phyloP scores from a whole-genome alignment of 2,329 filamentous ascomycete species.

The Trichoderma koningii region DNA sequence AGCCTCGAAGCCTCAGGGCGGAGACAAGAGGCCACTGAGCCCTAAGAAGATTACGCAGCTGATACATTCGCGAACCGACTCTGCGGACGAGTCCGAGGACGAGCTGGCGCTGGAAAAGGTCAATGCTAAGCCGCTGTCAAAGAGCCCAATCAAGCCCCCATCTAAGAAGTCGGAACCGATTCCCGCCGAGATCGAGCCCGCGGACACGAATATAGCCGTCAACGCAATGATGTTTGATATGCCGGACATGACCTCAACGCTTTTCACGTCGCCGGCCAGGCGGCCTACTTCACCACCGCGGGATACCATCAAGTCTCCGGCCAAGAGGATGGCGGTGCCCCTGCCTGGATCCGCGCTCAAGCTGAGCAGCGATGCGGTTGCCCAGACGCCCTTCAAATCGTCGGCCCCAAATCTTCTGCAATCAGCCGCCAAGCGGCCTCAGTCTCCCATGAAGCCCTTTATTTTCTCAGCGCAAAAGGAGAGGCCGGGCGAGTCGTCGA shows the following conservation, averaged over 20 bases:
- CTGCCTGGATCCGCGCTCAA: slow-evolving; percentile 42
- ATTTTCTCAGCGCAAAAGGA: slow-evolving; percentile 36
- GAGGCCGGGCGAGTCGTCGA: slow-evolving; percentile 42
- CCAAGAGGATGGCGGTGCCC: slow-evolving; percentile 46
- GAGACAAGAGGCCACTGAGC: slow-evolving; percentile 56
- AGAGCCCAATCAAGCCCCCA: slow-evolving; percentile 28
- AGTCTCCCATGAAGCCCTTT: slow-evolving; percentile 48
- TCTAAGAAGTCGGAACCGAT: slow-evolving; percentile 13
- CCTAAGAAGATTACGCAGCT: slow-evolving; percentile 67
- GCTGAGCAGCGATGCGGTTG: slow-evolving; percentile 28
- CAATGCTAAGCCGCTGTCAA: slow-evolving; percentile 49
- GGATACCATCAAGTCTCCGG: slow-evolving; percentile 58
- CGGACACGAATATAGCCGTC: slow-evolving; percentile 30
- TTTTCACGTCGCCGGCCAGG: slow-evolving; percentile 59
- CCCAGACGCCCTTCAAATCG: slow-evolving; percentile 41
- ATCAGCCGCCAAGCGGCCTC: slow-evolving; percentile 55
- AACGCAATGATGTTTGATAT: slow-evolving; percentile 37
- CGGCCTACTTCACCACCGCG: slow-evolving; percentile 57
- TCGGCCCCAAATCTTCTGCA: slow-evolving; percentile 45
- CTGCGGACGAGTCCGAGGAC: slow-evolving; percentile 66
- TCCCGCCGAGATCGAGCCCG: slow-evolving; percentile 16
- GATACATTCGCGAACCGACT: slow-evolving; percentile 47
- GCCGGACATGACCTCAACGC: slow-evolving; percentile 42
- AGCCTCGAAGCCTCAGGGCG: slow-evolving; percentile 32
- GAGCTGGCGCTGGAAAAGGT: slow-evolving; percentile 61